These are phyloP conservation scores for Mucor indicus DNA, from an alignment of 371 early-diverging fungal genomes.

Conservation along the genomic window DNA sequence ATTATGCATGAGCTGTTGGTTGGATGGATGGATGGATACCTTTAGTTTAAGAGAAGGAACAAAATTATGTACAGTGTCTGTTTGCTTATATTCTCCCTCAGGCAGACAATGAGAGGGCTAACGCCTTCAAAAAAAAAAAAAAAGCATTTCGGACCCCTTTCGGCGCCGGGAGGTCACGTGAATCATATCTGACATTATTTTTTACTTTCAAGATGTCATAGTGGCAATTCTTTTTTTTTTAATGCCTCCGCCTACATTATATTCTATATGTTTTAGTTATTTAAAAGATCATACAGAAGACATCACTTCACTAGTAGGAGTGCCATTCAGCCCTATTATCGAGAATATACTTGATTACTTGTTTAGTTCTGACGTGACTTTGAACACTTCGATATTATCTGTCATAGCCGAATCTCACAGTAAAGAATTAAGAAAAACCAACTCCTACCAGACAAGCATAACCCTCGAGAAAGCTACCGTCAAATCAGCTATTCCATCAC, in stretches of 20 bases:
- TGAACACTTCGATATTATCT: conserved; percentile 8
- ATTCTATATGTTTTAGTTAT: conserved; percentile 19
- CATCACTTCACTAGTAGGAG: conserved; percentile 7
- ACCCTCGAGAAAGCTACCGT: too few relatives aligned
- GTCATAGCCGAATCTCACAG: conserved; percentile 7
- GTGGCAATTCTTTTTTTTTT: too few relatives aligned
- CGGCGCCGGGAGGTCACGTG: too few relatives aligned
- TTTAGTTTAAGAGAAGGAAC: conserved; percentile 27
- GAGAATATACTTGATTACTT: conserved; percentile 3
- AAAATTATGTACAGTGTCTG: conserved; percentile 14
- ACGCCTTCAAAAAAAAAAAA: too few relatives aligned
- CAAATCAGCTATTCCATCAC: background rate
- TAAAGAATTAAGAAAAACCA: conserved; percentile 4
- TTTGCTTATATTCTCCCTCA: too few relatives aligned
- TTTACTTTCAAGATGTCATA: too few relatives aligned
- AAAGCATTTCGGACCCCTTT: too few relatives aligned
- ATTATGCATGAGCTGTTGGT: too few relatives aligned
- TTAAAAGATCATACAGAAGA: conserved; percentile 12
- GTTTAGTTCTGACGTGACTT: conserved; percentile 3
- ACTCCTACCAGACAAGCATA: too few relatives aligned
- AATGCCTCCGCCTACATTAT: conserved; percentile 13
- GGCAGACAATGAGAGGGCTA: too few relatives aligned
- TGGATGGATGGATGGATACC: conserved; percentile 23
- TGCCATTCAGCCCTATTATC: conserved; percentile 15
- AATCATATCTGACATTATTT: too few relatives aligned